Evolutionary conservation across 2,329 filamentous ascomycete genomes (phyloP), one percentile per base, ranked within the genome.

Genomic region (Aspergillus vadensis): DNA sequence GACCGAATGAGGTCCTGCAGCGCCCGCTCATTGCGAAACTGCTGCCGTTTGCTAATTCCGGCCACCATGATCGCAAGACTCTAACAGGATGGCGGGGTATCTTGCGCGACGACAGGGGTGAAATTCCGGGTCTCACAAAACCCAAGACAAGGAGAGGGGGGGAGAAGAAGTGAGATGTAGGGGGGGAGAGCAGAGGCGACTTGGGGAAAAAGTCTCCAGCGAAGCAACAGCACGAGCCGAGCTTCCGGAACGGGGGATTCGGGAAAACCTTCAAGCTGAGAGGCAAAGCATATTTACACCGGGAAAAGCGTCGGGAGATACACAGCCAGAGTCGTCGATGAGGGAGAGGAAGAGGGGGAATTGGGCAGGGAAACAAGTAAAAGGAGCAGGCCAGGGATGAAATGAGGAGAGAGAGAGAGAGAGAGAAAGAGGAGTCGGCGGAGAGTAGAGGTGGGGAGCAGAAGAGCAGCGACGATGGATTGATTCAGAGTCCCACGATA

Each of bases 1-100:
- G 82, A 87, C 67, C 90, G 90, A 67, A 98, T 89, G 65, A 99
- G 86, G 51, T 98, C 94, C 73, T 97, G 92, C 67, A 99, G 83
- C 58, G 87, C 83, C 75, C 91, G 91, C 82, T 99, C 95, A 78
- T 99, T 97, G 79, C 95, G 93, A 83, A 91, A 92, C 84, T 97
- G 94, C 81, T 97, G 92, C 79, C 95, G 92, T 85, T 98, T 99
- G 83, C 89, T 97, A 76, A 96, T 83, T 48, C 87, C 83, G 58
- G 85, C 84, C 59, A 91, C 85, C 91, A 93, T 95, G 59, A 44
- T 71, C 63, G 61, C 63, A 41, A 47, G 23, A 19, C 12, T 47
- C 38, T n/a, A 53, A 38, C 48, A n/a, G 17, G 38, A 39, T 44
- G 21, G 30, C 30, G 50, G 39, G 25, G 27, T 49, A 38, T 55